phyloP scores from a whole-genome alignment of 1,284 basidiomycete species.

The Puccinia novopanici region DNA sequence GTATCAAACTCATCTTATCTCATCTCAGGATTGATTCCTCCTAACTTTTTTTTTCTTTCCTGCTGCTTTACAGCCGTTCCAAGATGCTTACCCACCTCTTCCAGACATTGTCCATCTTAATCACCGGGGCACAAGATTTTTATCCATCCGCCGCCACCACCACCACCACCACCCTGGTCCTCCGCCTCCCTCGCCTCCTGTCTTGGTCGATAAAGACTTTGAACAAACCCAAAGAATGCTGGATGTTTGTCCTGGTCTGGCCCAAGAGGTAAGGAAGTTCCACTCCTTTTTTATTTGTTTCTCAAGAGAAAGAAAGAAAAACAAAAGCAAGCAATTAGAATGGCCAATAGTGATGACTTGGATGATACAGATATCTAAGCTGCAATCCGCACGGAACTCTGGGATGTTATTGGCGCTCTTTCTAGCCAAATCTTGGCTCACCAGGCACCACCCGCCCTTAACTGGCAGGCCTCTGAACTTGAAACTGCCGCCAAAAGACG shows the following conservation, averaged over 20 bases:
- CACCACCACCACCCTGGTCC: conserved; percentile 13
- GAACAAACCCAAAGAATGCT: conserved; percentile 32
- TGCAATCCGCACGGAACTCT: conserved; percentile 28
- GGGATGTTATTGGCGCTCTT: conserved; percentile 30
- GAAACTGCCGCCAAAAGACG: conserved; percentile 31
- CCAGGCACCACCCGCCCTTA: conserved; percentile 10
- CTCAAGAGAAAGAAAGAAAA: not conserved
- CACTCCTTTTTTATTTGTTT: not conserved
- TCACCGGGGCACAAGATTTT: conserved; percentile 27
- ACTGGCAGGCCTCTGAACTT: conserved; percentile 26
- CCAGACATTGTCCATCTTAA: conserved; percentile 18
- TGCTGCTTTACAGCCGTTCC: not conserved
- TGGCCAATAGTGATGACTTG: not conserved
- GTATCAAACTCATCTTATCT: not conserved
- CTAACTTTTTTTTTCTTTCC: not conserved
- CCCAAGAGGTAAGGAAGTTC: too few species aligned
- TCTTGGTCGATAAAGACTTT: conserved; percentile 40
- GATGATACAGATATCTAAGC: conserved; percentile 22
- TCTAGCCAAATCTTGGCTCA: conserved; percentile 11
- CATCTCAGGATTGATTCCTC: not conserved
- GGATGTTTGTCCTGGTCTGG: conserved; percentile 45
- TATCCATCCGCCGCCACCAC: conserved; percentile 31
- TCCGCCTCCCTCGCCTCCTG: conserved; percentile 15
- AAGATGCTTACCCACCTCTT: conserved; percentile 23
- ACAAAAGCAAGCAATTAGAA: not conserved